Conservation (phyloP, 2,329 filamentous ascomycete species). For the Colletotrichum trifolii region DNA sequence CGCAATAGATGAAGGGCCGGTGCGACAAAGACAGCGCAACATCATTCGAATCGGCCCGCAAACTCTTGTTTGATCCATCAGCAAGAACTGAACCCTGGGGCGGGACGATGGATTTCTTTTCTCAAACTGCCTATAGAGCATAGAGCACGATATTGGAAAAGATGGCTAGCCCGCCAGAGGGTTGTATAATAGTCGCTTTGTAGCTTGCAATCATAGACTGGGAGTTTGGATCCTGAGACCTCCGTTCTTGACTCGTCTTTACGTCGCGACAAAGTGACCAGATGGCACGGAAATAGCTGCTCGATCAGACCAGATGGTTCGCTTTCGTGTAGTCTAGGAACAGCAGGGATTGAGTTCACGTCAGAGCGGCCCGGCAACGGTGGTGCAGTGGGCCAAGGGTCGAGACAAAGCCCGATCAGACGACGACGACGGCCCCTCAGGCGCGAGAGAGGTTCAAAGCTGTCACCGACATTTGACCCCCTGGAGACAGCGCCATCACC, state of each 20-base stretch:
- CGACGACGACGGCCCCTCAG: not conserved
- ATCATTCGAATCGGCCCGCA: constrained; percentile 27
- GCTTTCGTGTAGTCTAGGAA: not conserved
- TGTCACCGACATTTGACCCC: constrained; percentile 32
- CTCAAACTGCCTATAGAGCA: constrained; percentile 38
- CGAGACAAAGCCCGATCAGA: constrained; percentile 8
- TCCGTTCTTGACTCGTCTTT: not conserved
- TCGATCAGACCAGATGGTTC: not conserved
- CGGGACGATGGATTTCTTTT: constrained; percentile 36
- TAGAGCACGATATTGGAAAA: constrained; percentile 39
- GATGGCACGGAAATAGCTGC: not conserved
- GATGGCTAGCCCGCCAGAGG: constrained; percentile 38
- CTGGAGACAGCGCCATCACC: constrained; percentile 11
- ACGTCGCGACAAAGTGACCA: not conserved
- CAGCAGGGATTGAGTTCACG: constrained; percentile 13
- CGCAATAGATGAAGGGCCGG: constrained; percentile 27
- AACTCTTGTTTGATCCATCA: constrained; percentile 30
- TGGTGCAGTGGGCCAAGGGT: constrained; percentile 4
- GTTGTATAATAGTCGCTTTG: constrained; percentile 47
- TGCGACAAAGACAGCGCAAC: constrained; percentile 9
- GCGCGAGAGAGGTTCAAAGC: not conserved
- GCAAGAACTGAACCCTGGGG: constrained; percentile 27
- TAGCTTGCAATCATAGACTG: constrained; percentile 40
- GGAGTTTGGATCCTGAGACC: constrained; percentile 51
- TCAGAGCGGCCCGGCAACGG: constrained; percentile 23